Conservation (phyloP, 768 basidiomycete species). For the Pisolithus tinctorius region DNA sequence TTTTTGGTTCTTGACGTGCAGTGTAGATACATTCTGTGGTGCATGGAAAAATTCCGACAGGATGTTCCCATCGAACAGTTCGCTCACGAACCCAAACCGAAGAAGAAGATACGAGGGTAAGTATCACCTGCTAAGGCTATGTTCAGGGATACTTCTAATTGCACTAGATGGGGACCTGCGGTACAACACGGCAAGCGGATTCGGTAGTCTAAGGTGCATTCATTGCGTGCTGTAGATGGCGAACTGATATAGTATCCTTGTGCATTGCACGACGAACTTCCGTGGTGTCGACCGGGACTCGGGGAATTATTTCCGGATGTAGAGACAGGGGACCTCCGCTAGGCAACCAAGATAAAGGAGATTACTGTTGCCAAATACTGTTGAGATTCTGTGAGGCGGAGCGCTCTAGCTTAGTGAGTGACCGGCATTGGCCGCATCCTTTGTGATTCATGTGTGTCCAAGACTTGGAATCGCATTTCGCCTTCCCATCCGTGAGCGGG, state of each 20-base stretch:
- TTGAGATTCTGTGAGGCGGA: neutral
- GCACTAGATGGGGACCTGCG: slow-evolving; percentile 60
- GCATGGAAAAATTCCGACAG: slow-evolving; percentile 71
- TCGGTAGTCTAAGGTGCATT: slow-evolving; percentile 48
- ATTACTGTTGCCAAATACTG: neutral
- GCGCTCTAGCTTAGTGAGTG: neutral
- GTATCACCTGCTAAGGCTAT: slow-evolving; percentile 17
- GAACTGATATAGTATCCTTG: neutral
- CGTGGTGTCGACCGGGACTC: neutral
- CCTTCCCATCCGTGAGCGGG: too few species aligned
- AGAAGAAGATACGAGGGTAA: slow-evolving; percentile 77
- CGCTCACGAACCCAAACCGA: slow-evolving; percentile 58
- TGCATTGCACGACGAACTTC: neutral
- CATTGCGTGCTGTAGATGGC: too few species aligned
- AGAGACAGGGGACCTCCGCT: neutral
- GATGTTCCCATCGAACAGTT: slow-evolving; percentile 51
- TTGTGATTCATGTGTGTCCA: neutral
- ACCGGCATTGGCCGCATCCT: neutral
- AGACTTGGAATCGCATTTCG: neutral
- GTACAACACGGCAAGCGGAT: slow-evolving; percentile 71
- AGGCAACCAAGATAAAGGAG: neutral
- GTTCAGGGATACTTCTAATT: slow-evolving; percentile 2
- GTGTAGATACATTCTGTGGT: slow-evolving; percentile 76
- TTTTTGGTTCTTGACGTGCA: slow-evolving; percentile 2
- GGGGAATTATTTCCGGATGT: neutral